A percentile compares a stretch with the other conserved stretches of the same genome.
These are phyloP conservation scores for Nannochloris sp. DNA, from an alignment of 139 green algal species.

Conservation along the genomic window DNA sequence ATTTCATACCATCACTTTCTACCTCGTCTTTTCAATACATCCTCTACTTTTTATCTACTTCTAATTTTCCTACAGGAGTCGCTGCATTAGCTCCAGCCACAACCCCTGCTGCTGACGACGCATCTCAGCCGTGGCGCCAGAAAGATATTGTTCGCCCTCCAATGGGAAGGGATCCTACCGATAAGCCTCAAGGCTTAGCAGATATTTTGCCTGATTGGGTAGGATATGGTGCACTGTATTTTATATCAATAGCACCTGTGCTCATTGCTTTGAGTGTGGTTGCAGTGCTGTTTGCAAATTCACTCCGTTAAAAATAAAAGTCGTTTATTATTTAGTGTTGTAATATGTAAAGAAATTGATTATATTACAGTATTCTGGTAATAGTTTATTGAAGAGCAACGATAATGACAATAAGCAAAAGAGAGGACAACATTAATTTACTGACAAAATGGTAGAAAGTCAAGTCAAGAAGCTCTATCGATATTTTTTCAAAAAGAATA, in stretches of 20 bases:
- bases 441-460: no score
- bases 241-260: slow-evolving; percentile 63
- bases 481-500: no score
- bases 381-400: no score
- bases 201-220: slow-evolving; percentile 79
- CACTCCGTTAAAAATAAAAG: slow-evolving; percentile 50
- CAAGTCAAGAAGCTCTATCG: no score
- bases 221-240: slow-evolving; percentile 74
- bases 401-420: no score
- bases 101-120: slow-evolving; percentile 18
- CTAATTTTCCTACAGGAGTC: not conserved
- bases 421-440: no score
- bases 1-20: no score
- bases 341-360: no score
- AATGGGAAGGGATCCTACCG: slow-evolving; percentile 50
- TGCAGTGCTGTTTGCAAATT: slow-evolving; percentile 77
- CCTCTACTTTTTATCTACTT: no score
- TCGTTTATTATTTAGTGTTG: no score
- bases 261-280: slow-evolving; percentile 67
- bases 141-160: slow-evolving; percentile 12
- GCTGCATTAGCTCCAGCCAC: not conserved
- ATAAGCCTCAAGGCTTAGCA: slow-evolving; percentile 51
- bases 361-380: no score
- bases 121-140: slow-evolving; percentile 17
- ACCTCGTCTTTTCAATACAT: no score